Conservation (phyloP, 1,284 basidiomycete genomes). For the Athelia sp. region DNA sequence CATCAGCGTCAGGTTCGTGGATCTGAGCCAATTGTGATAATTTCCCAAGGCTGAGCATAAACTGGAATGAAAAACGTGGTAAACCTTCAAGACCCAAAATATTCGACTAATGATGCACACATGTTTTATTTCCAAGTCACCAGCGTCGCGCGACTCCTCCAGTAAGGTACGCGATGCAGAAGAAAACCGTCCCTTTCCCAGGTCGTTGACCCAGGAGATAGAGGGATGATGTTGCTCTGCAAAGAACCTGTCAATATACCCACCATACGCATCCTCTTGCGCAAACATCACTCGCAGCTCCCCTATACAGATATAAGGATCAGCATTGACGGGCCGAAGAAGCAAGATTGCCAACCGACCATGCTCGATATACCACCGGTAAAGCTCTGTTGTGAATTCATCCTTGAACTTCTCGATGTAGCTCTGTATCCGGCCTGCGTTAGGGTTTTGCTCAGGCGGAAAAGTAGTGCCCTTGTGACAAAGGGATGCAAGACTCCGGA, state of each 20-base stretch:
- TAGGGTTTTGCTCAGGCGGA: constrained; percentile 58
- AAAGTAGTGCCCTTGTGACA: constrained; percentile 68
- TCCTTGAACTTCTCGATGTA: constrained; percentile 84
- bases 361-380: constrained; percentile 82
- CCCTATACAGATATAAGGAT: constrained; percentile 33
- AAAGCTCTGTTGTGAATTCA: constrained; percentile 84
- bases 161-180: constrained; percentile 65
- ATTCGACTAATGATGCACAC: constrained; percentile 35
- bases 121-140: constrained; percentile 66
- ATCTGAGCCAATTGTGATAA: constrained; percentile 77
- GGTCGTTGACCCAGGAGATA: constrained; percentile 89
- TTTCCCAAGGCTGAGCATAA: constrained; percentile 90
- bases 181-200: constrained; percentile 66
- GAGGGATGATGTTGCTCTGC: constrained; percentile 53
- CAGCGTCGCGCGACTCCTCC: constrained; percentile 51
- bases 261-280: constrained; percentile 58
- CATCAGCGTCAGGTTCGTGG: constrained; percentile 46
- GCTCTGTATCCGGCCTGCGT: constrained; percentile 51
- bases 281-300: constrained; percentile 74
- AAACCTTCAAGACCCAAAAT: constrained; percentile 5
- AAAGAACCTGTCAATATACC: constrained; percentile 77
- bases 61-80: constrained; percentile 35
- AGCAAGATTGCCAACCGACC: constrained; percentile 34
- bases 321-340: constrained; percentile 5
- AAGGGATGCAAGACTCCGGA: constrained; percentile 75